Evolutionary conservation across 495 filamentous ascomycete genomes (phyloP), one percentile per base, ranked within the genome.

Genomic region (Trichoderma gamsii): DNA sequence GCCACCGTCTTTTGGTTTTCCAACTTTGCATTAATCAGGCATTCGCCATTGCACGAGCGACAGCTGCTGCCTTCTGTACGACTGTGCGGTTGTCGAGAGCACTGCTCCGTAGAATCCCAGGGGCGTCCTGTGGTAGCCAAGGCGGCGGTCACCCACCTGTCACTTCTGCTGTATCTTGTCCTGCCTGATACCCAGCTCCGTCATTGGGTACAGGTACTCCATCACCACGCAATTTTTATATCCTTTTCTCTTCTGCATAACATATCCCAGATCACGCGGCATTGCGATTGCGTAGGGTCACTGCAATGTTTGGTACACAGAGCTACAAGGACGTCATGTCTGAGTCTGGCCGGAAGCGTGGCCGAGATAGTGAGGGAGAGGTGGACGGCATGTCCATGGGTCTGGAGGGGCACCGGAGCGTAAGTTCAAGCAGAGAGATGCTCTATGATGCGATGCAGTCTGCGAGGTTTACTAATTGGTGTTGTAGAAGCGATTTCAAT

Each of bases 341-440:
- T 51, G 72, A 75, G 18, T 68, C 66, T 8, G 66, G 68, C 21
- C 74, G 74, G 41, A 79, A 79, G 70, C 64, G 77, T 29, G 56
- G 66, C 32, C 69, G 76, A 32, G 77, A 79, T 49, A 76, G 77
- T 18, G 77, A 78, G 4, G 72, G 69, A 11, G 76, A 75, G 25
- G 61, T 73, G 11, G 61, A 64, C 18, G 72, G 69, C 52, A 71
- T 73, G n/a, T 75, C 71, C 23, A 66, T 78, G 8, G 77, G 81
- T 61, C 82, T 82, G 65, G 79, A 79, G 0, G 81, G 83, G 70
- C 81, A 84, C 70, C 76, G 81, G 67, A 80, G 76, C 70, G 81
- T 83, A 69, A 77, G 80, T 74, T 25, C 49, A 4, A 21, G 18
- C 52, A 49, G 25, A 18, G 18, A 35, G 29, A 38, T 29, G 18